A percentile compares a stretch with the other conserved stretches of the same genome.
These are phyloP conservation scores for Ulmus americana DNA, from an alignment of 331 rosid species.

Conservation along the genomic window DNA sequence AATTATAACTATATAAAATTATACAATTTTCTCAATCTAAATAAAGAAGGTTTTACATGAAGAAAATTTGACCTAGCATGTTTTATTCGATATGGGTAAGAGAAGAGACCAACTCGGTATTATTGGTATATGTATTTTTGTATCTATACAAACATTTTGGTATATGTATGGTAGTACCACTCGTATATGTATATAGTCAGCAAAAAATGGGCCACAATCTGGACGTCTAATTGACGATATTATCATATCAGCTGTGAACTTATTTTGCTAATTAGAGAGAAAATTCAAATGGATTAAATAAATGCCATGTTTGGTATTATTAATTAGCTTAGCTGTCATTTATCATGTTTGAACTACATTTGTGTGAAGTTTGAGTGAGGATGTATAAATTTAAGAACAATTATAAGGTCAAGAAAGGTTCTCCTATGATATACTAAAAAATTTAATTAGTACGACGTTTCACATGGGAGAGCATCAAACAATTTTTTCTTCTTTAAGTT, in stretches of 20 bases:
- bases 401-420: constrained; percentile 16
- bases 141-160: no score
- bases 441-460: constrained; percentile 14
- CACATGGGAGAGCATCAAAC: constrained; percentile 11
- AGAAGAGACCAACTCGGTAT: no score
- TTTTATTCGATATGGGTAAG: no score
- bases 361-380: neutral
- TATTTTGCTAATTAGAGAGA: no score
- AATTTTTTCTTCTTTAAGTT: neutral
- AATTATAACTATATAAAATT: no score
- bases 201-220: neutral
- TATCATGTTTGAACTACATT: constrained; percentile 1
- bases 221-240: neutral
- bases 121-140: no score
- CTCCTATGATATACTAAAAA: constrained; percentile 6
- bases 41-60: no score
- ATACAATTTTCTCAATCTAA: no score
- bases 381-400: no score
- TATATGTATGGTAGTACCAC: no score
- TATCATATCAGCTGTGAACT: neutral
- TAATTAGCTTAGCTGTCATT: neutral
- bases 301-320: neutral
- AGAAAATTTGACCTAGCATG: no score
- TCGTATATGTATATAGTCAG: neutral
- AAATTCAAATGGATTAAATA: no score